These are phyloP conservation scores for Microsporum ferrugineum DNA, from an alignment of 2,329 filamentous ascomycete genomes.

Conservation along the genomic window DNA sequence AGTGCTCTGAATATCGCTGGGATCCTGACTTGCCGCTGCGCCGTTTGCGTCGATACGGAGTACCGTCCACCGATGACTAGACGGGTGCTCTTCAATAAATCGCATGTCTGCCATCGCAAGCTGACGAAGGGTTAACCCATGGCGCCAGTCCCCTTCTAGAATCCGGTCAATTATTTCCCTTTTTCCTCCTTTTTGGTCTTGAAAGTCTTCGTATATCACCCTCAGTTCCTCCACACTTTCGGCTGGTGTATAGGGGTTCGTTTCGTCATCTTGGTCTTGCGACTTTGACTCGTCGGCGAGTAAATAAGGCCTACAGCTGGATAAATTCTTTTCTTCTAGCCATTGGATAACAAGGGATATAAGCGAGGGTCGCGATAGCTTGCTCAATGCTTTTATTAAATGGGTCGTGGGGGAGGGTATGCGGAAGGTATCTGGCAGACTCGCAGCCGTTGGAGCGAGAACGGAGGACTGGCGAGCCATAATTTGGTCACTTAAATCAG, in stretches of 20 bases:
- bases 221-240: constrained; percentile 55
- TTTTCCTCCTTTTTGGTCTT: constrained; percentile 42
- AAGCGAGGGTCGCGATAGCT: constrained; percentile 60
- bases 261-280: constrained; percentile 46
- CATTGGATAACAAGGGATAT: constrained; percentile 63
- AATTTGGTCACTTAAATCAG: background rate
- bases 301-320: constrained; percentile 50
- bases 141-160: constrained; percentile 46
- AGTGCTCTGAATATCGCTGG: constrained; percentile 18
- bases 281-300: constrained; percentile 18
- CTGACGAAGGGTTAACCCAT: constrained; percentile 44
- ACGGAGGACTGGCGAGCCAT: constrained; percentile 17
- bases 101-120: constrained; percentile 45
- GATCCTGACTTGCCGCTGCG: background rate
- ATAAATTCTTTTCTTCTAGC: constrained; percentile 57
- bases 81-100: constrained; percentile 43
- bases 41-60: constrained; percentile 31
- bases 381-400: constrained; percentile 55
- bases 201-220: constrained; percentile 51
- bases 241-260: constrained; percentile 59
- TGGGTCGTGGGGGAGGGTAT: constrained; percentile 54
- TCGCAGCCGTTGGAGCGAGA: constrained; percentile 55
- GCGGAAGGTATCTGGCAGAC: constrained; percentile 59
- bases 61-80: constrained; percentile 43
- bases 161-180: constrained; percentile 46